Base-by-base conservation (phyloP, 2,329 filamentous ascomycete genomes). In the Epichloe sibirici region DNA sequence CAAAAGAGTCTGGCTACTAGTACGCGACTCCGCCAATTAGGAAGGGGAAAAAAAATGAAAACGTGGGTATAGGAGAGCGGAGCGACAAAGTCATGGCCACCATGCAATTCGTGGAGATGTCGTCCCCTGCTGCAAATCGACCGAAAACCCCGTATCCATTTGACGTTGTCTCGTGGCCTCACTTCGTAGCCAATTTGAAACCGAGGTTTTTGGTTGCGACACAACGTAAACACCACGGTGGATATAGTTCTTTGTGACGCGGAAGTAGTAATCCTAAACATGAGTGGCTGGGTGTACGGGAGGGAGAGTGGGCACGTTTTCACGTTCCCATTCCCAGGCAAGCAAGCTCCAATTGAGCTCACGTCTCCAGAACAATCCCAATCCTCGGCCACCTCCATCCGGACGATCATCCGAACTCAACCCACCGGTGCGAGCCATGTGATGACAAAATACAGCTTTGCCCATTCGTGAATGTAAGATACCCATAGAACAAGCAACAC, bases 401-500 rank as follows among this genome's bases (percentile, higher is more conserved):
- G 75, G 73, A 59, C 79, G 78, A 64, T 82, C 78, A 66, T 95
- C 89, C 23, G 89, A 85, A 61, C 85, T 86, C 71, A 96, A 75
- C 44, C 88, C 90, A 48, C 91, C 91, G 12, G 87, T 94, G 57
- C 81, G 72, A 46, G 79, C 78, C 86, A 95, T 93, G 52, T 87
- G 80, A 56, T 83, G 77, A 57, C 81, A 82, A 69, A 95, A 95
- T 40, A 95, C 78, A 49, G 90, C 86, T 51, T 86, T 83, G 45
- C 88, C 84, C 76, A 98, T 95, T 49, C 93, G 82, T 8, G 91
- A 96, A 65, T 97, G 90, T 23, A 97, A 76, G 60, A 97, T 86
- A 1, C 88, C 93, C 93, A 97, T 97, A 38, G 87, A 89, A 70
- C 93, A 98, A 80, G 95, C 94, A 55, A 95, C 80, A 65, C 93